phyloP scores from a whole-genome alignment of 306 rosid species.

The Pyrus communis region DNA sequence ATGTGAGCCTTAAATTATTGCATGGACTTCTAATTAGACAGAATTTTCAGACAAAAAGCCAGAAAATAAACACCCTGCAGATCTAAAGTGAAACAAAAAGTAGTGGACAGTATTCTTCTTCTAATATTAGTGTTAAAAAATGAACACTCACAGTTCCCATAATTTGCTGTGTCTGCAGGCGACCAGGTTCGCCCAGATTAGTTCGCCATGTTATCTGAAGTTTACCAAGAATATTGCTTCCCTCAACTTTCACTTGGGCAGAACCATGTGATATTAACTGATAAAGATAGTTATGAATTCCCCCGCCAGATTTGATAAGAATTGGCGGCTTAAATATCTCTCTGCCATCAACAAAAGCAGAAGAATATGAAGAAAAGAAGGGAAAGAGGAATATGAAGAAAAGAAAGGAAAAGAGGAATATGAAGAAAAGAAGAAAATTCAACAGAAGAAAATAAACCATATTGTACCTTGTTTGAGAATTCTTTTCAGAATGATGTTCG shows the following conservation, averaged over 20 bases:
- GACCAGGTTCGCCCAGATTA: conserved; percentile 97
- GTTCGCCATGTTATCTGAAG: conserved; percentile 98
- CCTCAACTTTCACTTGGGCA: conserved; percentile 64
- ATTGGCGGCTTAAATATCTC: conserved; percentile 63
- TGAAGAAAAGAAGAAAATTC: background rate
- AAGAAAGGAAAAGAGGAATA: background rate
- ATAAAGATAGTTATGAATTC: conserved; percentile 90
- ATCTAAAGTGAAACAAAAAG: background rate
- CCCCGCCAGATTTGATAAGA: conserved; percentile 83
- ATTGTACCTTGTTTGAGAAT: conserved; percentile 40
- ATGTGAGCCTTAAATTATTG: background rate
- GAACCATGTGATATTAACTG: conserved; percentile 55
- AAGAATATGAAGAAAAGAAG: background rate
- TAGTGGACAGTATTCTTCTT: background rate
- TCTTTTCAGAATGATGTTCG: conserved; percentile 39
- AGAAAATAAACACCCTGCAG: background rate
- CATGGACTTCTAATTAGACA: background rate
- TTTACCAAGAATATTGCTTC: conserved; percentile 93
- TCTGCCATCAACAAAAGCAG: conserved; percentile 28
- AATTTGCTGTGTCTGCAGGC: conserved; percentile 93
- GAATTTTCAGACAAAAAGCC: background rate
- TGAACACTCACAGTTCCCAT: conserved; percentile 79
- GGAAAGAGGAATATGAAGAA: background rate
- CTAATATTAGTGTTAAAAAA: conserved; percentile 3
- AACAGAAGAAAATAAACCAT: background rate